Conservation (phyloP, 2,329 filamentous ascomycete genomes). For the Diaporthe batatas region DNA sequence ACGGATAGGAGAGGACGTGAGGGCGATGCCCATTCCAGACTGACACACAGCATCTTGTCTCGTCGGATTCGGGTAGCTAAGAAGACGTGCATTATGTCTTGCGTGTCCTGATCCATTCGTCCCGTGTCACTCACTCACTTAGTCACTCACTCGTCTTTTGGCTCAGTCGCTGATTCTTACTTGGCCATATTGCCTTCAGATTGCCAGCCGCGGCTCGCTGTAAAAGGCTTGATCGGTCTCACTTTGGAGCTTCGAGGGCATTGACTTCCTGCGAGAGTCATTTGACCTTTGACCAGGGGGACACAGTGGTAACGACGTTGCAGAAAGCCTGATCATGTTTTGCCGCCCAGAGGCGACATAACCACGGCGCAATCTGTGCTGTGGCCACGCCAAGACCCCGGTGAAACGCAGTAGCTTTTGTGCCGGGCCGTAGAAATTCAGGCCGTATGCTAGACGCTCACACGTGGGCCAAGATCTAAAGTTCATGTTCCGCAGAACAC, state of each 20-base stretch:
- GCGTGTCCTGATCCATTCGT: neutral
- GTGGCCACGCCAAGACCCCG: constrained; percentile 26
- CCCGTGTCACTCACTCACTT: neutral
- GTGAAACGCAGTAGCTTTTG: constrained; percentile 34
- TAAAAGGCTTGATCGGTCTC: constrained; percentile 20
- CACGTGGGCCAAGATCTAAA: constrained; percentile 15
- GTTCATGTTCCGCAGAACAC: neutral
- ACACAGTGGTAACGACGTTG: constrained; percentile 28
- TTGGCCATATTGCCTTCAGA: neutral
- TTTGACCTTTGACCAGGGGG: neutral
- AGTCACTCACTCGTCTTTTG: neutral
- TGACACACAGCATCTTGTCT: constrained; percentile 22
- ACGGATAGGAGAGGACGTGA: neutral
- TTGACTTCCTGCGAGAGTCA: constrained; percentile 33
- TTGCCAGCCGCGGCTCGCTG: constrained; percentile 16
- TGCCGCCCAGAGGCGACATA: constrained; percentile 11
- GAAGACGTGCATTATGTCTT: neutral
- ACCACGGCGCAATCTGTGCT: constrained; percentile 30
- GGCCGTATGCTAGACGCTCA: constrained; percentile 13
- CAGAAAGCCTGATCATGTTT: constrained; percentile 27
- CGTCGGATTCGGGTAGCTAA: constrained; percentile 11
- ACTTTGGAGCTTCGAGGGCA: constrained; percentile 29
- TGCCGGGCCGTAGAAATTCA: constrained; percentile 23
- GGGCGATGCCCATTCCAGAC: constrained; percentile 6
- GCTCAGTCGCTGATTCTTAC: neutral